These are phyloP conservation scores for Tolypocladium nubicola DNA, from an alignment of 2,329 filamentous ascomycete species.

Conservation along the genomic window DNA sequence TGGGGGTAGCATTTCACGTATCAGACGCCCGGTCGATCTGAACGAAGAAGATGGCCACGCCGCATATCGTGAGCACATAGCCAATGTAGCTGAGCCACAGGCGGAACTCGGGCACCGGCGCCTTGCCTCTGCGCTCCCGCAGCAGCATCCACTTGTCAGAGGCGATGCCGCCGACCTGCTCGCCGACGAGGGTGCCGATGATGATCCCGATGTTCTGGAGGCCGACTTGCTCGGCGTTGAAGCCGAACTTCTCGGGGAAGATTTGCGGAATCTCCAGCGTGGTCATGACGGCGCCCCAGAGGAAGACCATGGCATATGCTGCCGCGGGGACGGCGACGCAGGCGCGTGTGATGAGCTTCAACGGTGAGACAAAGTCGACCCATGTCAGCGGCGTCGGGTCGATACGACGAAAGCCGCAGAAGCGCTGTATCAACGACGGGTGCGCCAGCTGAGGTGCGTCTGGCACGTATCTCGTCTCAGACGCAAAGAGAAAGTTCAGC, in stretches of 20 bases:
- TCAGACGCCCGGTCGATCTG: slow-evolving; percentile 32
- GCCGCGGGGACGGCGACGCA: slow-evolving; percentile 24
- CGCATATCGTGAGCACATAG: slow-evolving; percentile 36
- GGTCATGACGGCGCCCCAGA: slow-evolving; percentile 24
- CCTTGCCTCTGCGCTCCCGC: slow-evolving; percentile 17
- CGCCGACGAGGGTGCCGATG: slow-evolving; percentile 45
- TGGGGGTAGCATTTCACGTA: slow-evolving; percentile 45
- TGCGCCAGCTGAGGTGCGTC: neutral
- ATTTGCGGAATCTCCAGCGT: slow-evolving; percentile 51
- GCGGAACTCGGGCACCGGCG: slow-evolving; percentile 37
- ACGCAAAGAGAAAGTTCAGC: slow-evolving; percentile 8
- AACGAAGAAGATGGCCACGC: slow-evolving; percentile 43
- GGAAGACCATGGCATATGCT: slow-evolving; percentile 47
- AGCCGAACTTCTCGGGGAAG: slow-evolving; percentile 41
- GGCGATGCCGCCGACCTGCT: slow-evolving; percentile 41
- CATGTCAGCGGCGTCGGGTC: slow-evolving; percentile 4
- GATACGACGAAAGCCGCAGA: slow-evolving; percentile 6
- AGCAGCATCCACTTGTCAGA: slow-evolving; percentile 43
- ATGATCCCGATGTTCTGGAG: slow-evolving; percentile 48
- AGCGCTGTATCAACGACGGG: neutral
- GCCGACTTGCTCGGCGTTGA: slow-evolving; percentile 47
- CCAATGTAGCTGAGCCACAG: slow-evolving; percentile 48
- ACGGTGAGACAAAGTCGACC: slow-evolving; percentile 7
- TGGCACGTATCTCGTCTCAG: slow-evolving; percentile 9
- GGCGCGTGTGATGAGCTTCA: neutral